Evolutionary conservation across 495 filamentous ascomycete genomes (phyloP), one percentile per base, ranked within the genome.

Genomic region (Lasiosphaeria miniovina): DNA sequence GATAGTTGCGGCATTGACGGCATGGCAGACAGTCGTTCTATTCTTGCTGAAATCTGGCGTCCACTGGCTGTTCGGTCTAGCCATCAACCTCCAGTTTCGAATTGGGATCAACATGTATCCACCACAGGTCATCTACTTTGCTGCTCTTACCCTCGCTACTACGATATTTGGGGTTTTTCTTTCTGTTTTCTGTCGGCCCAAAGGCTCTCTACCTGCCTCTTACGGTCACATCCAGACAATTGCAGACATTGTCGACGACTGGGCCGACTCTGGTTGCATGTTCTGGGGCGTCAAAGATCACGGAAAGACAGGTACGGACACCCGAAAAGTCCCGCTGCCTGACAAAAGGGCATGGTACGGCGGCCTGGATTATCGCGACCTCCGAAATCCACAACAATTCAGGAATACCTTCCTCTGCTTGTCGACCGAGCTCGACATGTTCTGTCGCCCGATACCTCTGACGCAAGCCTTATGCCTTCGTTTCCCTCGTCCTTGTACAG

Each of bases 11-110:
- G 77, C 75, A 9, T 68, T 70, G 51, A 71, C 65, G 1, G 70
- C 66, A 24, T 81, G 78, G 78, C 68, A 77, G 61, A 77, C 71
- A 3, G 53, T 76, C 43, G 54, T 68, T n/a, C 68, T 81, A 36
- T 74, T 79, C 53, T 53, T 62, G 43, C 56, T 76, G 53, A 82
- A 82, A 57, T 63, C 77, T 1, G 58, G 71, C 36, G 62, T 77
- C 8, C 77, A 81, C 65, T 81, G 80, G 77, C 53, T 79, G 3
- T 76, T 81, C 55, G 77, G 78, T 59, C 63, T 78, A 11, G 62
- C 64, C 32, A 64, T 74, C 55, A 64, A 65, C 52, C 56, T 73
- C 59, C 69, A 71, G 49, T 68, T 63, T 60, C 61, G 61, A 8
- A 61, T 73, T 40, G 68, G 66, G 15, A 68, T 76, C 43, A 68